A percentile compares a stretch with the other conserved stretches of the same genome.
phyloP scores from a whole-genome alignment of 257 asterid species.

The Solanum microdontum region DNA sequence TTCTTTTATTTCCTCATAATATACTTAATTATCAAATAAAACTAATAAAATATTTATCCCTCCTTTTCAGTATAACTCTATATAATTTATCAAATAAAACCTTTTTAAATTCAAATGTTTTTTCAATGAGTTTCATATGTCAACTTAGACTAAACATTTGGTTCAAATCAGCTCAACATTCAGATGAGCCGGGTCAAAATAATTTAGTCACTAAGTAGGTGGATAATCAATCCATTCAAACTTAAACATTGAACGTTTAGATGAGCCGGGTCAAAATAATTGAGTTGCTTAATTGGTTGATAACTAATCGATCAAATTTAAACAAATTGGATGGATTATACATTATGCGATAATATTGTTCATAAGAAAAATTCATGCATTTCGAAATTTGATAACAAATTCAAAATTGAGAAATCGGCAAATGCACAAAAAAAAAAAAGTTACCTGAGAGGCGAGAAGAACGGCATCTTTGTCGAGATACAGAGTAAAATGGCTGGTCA shows the following conservation, averaged over 20 bases:
- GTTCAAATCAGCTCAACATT: not conserved
- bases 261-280: too few species aligned
- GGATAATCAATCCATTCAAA: too few species aligned
- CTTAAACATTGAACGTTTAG: too few species aligned
- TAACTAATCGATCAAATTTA: too few species aligned
- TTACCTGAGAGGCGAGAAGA: constrained; percentile 86
- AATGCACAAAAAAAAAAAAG: too few species aligned
- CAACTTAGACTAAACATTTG: not conserved
- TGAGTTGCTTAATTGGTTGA: too few species aligned
- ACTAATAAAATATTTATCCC: not conserved
- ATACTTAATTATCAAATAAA: not conserved
- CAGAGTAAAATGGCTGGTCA: constrained; percentile 86
- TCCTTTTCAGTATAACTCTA: not conserved
- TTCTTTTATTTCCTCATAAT: not conserved
- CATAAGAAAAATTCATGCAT: too few species aligned
- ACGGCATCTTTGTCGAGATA: constrained; percentile 59
- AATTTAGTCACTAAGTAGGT: not conserved
- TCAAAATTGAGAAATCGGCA: too few species aligned
- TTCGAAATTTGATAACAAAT: too few species aligned
- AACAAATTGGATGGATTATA: too few species aligned
- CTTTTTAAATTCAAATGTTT: not conserved
- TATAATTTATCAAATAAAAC: not conserved
- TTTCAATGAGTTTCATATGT: not conserved
- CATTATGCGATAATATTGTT: too few species aligned
- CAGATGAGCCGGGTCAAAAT: too few species aligned